Percentiles rank a stretch among this genome's conserved stretches.
These are phyloP conservation scores for Penicillium sclerotiorum DNA, from an alignment of 2,329 filamentous ascomycete species.

Conservation along the genomic window DNA sequence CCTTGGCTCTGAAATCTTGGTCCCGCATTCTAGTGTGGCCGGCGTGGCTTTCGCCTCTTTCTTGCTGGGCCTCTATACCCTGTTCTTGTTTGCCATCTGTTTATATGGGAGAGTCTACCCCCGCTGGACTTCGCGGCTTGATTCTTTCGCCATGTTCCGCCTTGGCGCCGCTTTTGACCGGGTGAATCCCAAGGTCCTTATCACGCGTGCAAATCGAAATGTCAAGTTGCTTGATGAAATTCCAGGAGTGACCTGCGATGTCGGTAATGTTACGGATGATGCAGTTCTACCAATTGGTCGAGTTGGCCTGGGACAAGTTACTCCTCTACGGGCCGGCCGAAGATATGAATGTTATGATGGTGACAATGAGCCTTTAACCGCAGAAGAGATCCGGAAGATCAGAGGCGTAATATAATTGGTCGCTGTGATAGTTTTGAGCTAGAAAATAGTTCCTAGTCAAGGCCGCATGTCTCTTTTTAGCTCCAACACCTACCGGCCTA, in stretches of 20 bases:
- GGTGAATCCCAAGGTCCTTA: constrained; percentile 14
- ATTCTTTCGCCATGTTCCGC: constrained; percentile 25
- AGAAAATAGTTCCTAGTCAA: no score
- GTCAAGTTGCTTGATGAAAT: constrained; percentile 16
- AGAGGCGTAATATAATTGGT: no score
- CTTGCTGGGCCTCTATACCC: constrained; percentile 12
- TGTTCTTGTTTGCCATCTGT: constrained; percentile 13
- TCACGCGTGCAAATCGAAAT: background rate
- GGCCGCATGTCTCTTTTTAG: no score
- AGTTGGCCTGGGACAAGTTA: constrained; percentile 8
- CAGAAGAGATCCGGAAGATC: background rate
- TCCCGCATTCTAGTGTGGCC: background rate
- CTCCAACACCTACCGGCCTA: no score
- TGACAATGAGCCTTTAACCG: constrained; percentile 6
- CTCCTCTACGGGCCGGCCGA: background rate
- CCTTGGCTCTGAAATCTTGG: background rate
- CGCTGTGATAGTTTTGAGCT: no score
- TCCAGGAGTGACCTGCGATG: constrained; percentile 15
- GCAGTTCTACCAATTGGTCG: constrained; percentile 1
- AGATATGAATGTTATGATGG: constrained; percentile 11
- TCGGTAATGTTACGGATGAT: background rate
- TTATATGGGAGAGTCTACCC: constrained; percentile 15
- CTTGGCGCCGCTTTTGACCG: constrained; percentile 15
- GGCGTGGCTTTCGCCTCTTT: constrained; percentile 15
- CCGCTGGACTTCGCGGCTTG: constrained; percentile 20